A percentile compares a stretch with the other conserved stretches of the same genome.
phyloP scores from a whole-genome alignment of 2,329 filamentous ascomycete species.

The Epichloe aotearoae region DNA sequence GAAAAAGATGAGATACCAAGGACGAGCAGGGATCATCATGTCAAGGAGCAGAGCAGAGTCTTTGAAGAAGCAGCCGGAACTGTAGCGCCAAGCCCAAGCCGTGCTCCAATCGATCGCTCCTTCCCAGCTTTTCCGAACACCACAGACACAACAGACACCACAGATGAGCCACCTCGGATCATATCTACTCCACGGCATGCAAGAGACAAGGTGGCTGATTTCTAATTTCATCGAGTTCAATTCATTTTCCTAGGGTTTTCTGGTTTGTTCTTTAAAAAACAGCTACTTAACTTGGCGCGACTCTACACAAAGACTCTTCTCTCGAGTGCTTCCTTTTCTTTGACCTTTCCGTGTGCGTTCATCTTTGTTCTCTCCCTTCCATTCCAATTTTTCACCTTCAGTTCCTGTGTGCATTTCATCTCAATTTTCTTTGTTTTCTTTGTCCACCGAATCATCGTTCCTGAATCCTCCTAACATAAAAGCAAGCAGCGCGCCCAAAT shows the following conservation, averaged over 20 bases:
- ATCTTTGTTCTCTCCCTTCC: neutral
- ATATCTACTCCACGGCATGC: neutral
- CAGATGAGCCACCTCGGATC: neutral
- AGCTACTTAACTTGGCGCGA: neutral
- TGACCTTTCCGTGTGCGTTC: neutral
- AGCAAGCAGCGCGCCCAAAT: neutral
- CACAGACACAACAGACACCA: neutral
- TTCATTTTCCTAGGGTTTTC: neutral
- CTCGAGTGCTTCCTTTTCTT: neutral
- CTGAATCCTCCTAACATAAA: no score
- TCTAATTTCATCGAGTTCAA: no score
- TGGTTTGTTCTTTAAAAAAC: neutral
- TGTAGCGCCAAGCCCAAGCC: neutral
- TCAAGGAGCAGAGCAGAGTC: neutral
- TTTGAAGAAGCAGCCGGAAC: neutral
- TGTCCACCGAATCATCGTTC: neutral
- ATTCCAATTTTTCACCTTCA: no score
- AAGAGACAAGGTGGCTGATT: no score
- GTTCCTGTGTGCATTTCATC: neutral
- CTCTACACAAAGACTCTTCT: neutral
- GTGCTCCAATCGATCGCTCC: neutral
- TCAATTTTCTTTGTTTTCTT: neutral
- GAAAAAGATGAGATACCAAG: no score
- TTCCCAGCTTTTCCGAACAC: neutral
- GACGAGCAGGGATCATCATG: no score